These are phyloP conservation scores for Debaryomycetaceae sp. DNA, from an alignment of 1,139 yeast genomes.

Conservation along the genomic window DNA sequence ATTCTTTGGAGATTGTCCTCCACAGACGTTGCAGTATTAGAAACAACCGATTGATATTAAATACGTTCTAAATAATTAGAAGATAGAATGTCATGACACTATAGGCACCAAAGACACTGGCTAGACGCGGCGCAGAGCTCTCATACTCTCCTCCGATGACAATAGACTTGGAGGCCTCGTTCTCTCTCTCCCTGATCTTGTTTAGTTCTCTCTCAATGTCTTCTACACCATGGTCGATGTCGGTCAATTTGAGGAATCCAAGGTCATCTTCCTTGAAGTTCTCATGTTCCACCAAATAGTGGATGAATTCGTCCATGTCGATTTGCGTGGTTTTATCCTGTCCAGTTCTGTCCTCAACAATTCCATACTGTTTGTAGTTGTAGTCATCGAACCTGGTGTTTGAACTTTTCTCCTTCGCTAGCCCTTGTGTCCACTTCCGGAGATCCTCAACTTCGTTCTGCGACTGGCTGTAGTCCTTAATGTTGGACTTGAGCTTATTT, in stretches of 20 bases:
- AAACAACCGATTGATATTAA: slow-evolving; percentile 9
- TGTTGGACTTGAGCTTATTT: slow-evolving; percentile 13
- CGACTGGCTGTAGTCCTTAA: slow-evolving; percentile 21
- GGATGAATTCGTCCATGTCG: slow-evolving; percentile 28
- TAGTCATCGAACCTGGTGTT: slow-evolving; percentile 6
- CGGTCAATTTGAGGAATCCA: slow-evolving; percentile 19
- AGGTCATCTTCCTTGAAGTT: slow-evolving; percentile 28
- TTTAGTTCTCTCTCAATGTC: slow-evolving; percentile 38
- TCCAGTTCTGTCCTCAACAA: background rate
- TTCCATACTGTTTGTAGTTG: slow-evolving; percentile 10
- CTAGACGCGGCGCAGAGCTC: background rate
- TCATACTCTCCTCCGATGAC: slow-evolving; percentile 28
- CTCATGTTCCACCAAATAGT: slow-evolving; percentile 25
- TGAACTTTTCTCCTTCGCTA: slow-evolving; percentile 13
- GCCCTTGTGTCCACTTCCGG: slow-evolving; percentile 22
- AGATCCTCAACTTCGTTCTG: slow-evolving; percentile 20
- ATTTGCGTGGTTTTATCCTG: slow-evolving; percentile 4
- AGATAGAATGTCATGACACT: background rate
- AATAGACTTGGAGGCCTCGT: slow-evolving; percentile 16
- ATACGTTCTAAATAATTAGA: background rate
- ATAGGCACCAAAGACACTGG: background rate
- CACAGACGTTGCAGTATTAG: slow-evolving; percentile 53
- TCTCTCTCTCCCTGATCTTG: slow-evolving; percentile 20
- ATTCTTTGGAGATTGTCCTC: slow-evolving; percentile 69
- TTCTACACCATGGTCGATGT: slow-evolving; percentile 34